phyloP scores from a whole-genome alignment of 2,329 filamentous ascomycete genomes.

The Corniculantispora saksenae region DNA sequence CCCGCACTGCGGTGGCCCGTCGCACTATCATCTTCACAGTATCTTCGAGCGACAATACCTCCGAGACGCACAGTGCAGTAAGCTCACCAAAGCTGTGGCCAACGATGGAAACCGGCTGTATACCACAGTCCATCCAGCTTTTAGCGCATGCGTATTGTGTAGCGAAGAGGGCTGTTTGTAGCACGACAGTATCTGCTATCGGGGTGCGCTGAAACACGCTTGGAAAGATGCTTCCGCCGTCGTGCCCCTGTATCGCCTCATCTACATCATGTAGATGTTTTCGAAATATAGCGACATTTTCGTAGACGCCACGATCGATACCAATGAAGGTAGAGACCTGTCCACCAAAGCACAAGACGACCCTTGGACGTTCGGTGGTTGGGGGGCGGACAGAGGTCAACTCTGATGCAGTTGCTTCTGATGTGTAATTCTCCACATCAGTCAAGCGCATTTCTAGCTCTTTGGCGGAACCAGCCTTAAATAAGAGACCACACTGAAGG shows the following conservation, averaged over 20 bases:
- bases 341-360: constrained; percentile 36
- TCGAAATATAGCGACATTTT: constrained; percentile 27
- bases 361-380: constrained; percentile 23
- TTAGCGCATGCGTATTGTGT: constrained; percentile 39
- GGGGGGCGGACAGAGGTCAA: not conserved
- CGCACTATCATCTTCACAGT: constrained; percentile 31
- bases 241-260: constrained; percentile 17
- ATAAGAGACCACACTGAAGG: not conserved
- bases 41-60: constrained; percentile 32
- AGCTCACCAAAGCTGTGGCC: constrained; percentile 47
- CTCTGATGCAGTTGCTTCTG: not conserved
- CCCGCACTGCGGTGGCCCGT: constrained; percentile 33
- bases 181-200: constrained; percentile 26
- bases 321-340: constrained; percentile 34
- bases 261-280: constrained; percentile 21
- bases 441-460: not conserved
- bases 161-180: constrained; percentile 44
- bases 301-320: constrained; percentile 33
- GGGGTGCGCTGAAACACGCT: constrained; percentile 32
- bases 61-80: constrained; percentile 39
- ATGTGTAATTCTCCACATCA: not conserved
- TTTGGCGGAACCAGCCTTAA: not conserved
- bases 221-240: constrained; percentile 32
- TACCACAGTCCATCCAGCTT: constrained; percentile 39
- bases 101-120: constrained; percentile 25